These are phyloP conservation scores for Trichosporon ovoides DNA, from an alignment of 1,284 basidiomycete genomes.

Conservation along the genomic window DNA sequence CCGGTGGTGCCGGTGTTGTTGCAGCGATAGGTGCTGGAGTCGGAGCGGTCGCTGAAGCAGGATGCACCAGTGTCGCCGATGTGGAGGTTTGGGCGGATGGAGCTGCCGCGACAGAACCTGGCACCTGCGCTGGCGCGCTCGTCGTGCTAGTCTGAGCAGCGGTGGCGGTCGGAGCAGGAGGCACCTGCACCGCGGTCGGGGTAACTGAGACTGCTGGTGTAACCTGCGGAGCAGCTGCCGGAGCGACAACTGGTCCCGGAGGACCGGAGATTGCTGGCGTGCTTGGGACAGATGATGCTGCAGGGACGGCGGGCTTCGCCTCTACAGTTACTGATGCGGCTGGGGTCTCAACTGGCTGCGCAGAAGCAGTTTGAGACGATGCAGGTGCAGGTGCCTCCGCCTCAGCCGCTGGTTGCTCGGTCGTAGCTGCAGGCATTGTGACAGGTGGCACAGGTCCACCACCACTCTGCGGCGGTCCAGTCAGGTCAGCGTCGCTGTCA, in stretches of 20 bases:
- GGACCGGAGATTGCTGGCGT: background rate
- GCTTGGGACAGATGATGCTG: background rate
- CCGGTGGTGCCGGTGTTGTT: background rate
- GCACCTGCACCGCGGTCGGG: background rate
- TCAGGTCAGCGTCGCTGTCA: slow-evolving; percentile 36
- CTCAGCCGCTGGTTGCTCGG: too few species aligned
- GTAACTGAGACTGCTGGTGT: background rate
- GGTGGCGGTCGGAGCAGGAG: background rate
- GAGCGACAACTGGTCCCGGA: background rate
- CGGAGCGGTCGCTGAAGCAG: background rate
- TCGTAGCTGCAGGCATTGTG: too few species aligned
- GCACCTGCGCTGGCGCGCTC: too few species aligned
- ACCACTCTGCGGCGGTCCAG: slow-evolving; percentile 36
- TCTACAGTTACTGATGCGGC: background rate
- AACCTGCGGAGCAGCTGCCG: background rate
- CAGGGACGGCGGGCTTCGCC: background rate
- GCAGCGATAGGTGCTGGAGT: background rate
- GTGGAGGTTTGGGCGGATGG: background rate
- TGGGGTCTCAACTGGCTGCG: background rate
- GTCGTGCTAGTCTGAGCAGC: too few species aligned
- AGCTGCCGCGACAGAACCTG: too few species aligned
- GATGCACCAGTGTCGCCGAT: background rate
- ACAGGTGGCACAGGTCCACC: slow-evolving; percentile 23
- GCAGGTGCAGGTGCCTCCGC: background rate
- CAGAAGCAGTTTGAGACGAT: background rate